Conservation (phyloP, 1,139 yeast genomes). For the Geotrichum candidum region DNA sequence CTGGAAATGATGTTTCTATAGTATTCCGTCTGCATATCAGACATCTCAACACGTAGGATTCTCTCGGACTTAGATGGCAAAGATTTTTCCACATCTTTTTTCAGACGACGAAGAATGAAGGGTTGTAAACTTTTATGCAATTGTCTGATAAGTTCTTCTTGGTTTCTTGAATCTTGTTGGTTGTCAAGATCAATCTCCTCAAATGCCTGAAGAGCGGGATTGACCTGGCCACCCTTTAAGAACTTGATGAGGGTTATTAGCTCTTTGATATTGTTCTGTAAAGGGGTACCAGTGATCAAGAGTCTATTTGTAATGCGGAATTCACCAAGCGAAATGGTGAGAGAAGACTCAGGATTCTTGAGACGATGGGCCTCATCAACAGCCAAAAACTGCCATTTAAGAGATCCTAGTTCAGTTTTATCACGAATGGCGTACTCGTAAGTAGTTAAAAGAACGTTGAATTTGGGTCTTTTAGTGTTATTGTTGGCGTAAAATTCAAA, state of each 20-base stretch:
- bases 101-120: conserved; percentile 82
- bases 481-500: conserved; percentile 70
- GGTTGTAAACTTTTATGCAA: conserved; percentile 84
- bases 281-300: conserved; percentile 94
- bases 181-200: conserved; percentile 82
- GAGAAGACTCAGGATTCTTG: conserved; percentile 88
- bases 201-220: conserved; percentile 12
- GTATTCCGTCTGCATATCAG: conserved; percentile 92
- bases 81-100: conserved; percentile 95
- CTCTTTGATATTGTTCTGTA: conserved; percentile 92
- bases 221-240: conserved; percentile 87
- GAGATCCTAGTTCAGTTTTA: conserved; percentile 65
- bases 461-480: conserved; percentile 59
- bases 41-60: conserved; percentile 86
- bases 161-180: conserved; percentile 66
- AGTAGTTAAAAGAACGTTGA: conserved; percentile 83
- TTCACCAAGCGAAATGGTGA: conserved; percentile 79
- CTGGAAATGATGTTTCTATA: conserved; percentile 88
- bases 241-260: conserved; percentile 92
- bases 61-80: conserved; percentile 93
- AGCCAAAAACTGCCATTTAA: conserved; percentile 94
- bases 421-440: conserved; percentile 94
- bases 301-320: conserved; percentile 80
- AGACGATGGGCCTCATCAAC: conserved; percentile 98
- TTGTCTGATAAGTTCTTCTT: conserved; percentile 81